Conservation (phyloP, 257 asterid genomes). For the Scutellaria baicalensis region DNA sequence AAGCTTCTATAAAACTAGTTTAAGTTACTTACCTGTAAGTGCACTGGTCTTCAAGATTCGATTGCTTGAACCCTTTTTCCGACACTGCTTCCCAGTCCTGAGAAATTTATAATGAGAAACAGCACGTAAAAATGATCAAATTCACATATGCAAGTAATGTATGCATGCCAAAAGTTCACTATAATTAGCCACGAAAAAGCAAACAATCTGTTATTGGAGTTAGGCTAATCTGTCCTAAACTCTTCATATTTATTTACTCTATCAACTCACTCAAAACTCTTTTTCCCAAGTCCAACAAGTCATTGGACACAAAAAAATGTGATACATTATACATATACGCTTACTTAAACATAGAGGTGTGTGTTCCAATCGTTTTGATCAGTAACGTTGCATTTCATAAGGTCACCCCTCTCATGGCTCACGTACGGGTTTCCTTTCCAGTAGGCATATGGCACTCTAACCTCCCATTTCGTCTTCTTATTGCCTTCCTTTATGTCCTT, state of each 20-base stretch:
- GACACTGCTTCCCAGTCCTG: conserved; percentile 63
- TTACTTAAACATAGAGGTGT: conserved; percentile 63
- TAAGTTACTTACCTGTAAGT: conserved; percentile 41
- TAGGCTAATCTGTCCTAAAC: no score
- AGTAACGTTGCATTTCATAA: conserved; percentile 68
- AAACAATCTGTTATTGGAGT: no score
- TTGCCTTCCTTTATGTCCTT: conserved; percentile 70
- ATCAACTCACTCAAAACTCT: no score
- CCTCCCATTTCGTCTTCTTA: conserved; percentile 60
- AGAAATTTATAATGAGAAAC: background rate
- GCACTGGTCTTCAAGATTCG: conserved; percentile 58
- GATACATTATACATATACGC: background rate
- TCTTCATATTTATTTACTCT: no score
- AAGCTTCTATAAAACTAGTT: no score
- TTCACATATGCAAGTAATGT: no score
- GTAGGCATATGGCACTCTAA: conserved; percentile 78
- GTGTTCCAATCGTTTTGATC: conserved; percentile 59
- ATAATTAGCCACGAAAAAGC: no score
- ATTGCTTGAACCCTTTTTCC: conserved; percentile 38
- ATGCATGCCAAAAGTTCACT: no score
- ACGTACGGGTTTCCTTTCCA: conserved; percentile 87
- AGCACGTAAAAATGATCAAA: background rate
- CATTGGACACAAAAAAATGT: background rate
- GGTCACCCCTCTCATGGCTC: conserved; percentile 63
- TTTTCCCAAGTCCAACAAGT: background rate